Percentiles rank a stretch among this genome's conserved stretches.
Evolutionary conservation across 108 stramenopile species (phyloP).

Genomic region (Nitzschia inconspicua): DNA sequence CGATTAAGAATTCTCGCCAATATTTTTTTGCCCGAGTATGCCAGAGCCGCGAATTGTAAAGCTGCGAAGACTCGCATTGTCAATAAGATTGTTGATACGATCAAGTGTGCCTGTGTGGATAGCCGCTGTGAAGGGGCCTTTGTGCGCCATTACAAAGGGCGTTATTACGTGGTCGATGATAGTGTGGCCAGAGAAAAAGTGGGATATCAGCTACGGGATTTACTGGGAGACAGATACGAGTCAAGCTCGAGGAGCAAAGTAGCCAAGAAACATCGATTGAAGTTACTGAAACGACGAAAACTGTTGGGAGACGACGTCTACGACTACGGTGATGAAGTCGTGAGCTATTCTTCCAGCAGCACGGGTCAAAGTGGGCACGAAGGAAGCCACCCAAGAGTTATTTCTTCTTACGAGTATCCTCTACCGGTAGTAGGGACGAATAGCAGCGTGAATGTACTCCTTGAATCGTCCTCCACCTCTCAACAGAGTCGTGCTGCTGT

Average conservation of each 20-base stretch:
- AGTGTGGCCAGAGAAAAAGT: conserved; percentile 21
- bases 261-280: no score
- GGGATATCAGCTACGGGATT: conserved; percentile 7
- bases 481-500: no score
- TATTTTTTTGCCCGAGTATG: conserved; percentile 4
- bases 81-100: not conserved
- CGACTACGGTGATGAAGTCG: no score
- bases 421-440: no score
- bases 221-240: conserved; percentile 4
- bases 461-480: no score
- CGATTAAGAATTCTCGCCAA: conserved; percentile 6
- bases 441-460: no score
- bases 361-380: no score
- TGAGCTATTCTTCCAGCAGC: no score
- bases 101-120: not conserved
- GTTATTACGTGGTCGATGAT: conserved; percentile 22
- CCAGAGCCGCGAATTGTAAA: not conserved
- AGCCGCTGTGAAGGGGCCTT: not conserved
- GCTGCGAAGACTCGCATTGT: conserved; percentile 1
- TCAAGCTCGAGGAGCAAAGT: conserved; percentile 18
- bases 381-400: no score
- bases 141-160: conserved; percentile 5
- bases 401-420: no score
- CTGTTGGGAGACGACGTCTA: no score
- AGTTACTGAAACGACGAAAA: no score